Conservation (phyloP, 2,329 filamentous ascomycete species). For the Alternaria burnsii region DNA sequence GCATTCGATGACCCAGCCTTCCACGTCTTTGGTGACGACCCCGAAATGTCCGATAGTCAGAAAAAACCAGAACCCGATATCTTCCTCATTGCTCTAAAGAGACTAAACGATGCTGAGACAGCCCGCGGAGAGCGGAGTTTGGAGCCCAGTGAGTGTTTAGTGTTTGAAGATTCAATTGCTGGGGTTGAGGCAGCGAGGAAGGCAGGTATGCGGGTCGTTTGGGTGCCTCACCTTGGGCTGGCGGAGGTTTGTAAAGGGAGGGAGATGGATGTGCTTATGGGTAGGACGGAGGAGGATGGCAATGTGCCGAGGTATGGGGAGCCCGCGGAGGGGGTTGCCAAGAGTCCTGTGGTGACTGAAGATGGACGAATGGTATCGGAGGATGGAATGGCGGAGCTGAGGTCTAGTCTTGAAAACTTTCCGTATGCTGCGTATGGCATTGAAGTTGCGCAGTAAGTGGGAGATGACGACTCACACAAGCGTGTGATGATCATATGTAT, state of each 20-base stretch:
- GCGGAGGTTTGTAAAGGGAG: constrained; percentile 10
- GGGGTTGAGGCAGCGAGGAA: constrained; percentile 8
- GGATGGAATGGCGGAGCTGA: constrained; percentile 7
- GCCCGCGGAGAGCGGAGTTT: neutral
- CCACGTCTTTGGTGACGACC: constrained; percentile 11
- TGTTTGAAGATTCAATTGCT: constrained; percentile 16
- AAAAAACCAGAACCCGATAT: constrained; percentile 18
- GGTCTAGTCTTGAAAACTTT: constrained; percentile 4
- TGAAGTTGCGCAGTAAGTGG: neutral
- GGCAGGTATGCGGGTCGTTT: constrained; percentile 6
- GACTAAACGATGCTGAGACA: neutral
- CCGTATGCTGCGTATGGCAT: constrained; percentile 10
- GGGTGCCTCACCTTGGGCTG: constrained; percentile 14
- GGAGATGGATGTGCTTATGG: constrained; percentile 14
- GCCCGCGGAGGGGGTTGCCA: neutral
- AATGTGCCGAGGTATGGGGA: neutral
- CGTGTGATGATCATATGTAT: too few relatives aligned
- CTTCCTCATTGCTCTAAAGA: constrained; percentile 7
- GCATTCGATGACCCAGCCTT: constrained; percentile 7
- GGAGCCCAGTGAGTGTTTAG: constrained; percentile 5
- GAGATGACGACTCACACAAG: neutral
- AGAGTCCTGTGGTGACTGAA: neutral
- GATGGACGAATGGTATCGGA: constrained; percentile 7
- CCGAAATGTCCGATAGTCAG: constrained; percentile 13
- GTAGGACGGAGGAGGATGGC: constrained; percentile 8